Percentiles rank a stretch among this genome's conserved stretches.
Conservation (phyloP, 345 rosid species). For the Eucalyptus decipiens region DNA sequence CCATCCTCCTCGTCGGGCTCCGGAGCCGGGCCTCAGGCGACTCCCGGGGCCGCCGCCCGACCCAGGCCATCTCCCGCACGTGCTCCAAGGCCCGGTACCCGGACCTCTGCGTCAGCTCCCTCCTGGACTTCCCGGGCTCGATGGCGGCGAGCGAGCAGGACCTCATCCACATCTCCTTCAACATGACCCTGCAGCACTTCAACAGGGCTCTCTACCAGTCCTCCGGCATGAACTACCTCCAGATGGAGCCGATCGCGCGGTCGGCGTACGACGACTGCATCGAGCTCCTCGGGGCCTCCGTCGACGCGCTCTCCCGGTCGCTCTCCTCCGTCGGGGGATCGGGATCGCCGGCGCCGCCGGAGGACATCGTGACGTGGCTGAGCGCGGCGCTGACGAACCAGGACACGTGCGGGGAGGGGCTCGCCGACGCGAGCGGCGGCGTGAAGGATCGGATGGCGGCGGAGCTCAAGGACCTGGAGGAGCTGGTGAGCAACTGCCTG, state of each 20-base stretch:
- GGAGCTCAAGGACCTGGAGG: slow-evolving; percentile 59
- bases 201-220: slow-evolving; percentile 62
- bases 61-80: slow-evolving; percentile 64
- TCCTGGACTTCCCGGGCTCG: slow-evolving; percentile 75
- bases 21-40: slow-evolving; percentile 6
- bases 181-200: slow-evolving; percentile 87
- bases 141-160: slow-evolving; percentile 47
- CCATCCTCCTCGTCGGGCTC: slow-evolving; percentile 25
- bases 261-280: slow-evolving; percentile 86
- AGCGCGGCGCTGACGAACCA: slow-evolving; percentile 86
- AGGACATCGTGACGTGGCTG: slow-evolving; percentile 88
- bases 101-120: slow-evolving; percentile 53
- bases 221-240: slow-evolving; percentile 26
- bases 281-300: slow-evolving; percentile 79
- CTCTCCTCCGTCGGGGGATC: slow-evolving; percentile 27
- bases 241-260: slow-evolving; percentile 59
- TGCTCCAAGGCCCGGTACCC: slow-evolving; percentile 69
- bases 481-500: slow-evolving; percentile 79
- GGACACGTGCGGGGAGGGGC: slow-evolving; percentile 91
- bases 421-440: slow-evolving; percentile 31
- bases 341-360: neutral
- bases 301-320: slow-evolving; percentile 63
- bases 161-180: slow-evolving; percentile 87
- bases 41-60: slow-evolving; percentile 34
- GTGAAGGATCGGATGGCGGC: slow-evolving; percentile 57